Evolutionary conservation across 202 grass and related monocot genomes (phyloP).

Genomic region (Carex arenaria): DNA sequence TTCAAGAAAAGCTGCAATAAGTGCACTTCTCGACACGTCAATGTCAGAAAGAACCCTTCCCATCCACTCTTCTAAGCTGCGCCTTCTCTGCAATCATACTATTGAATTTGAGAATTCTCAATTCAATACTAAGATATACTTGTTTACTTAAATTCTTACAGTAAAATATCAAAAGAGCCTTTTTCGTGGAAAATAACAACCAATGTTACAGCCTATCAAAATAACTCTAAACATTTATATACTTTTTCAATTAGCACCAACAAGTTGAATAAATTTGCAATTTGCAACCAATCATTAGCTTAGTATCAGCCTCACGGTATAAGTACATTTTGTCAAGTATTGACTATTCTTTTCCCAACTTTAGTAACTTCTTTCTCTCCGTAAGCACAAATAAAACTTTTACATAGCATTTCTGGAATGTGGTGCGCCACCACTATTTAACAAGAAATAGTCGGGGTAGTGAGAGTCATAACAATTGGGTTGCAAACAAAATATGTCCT

Average conservation of each 20-base stretch:
- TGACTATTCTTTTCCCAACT: not conserved
- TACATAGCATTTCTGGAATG: not conserved
- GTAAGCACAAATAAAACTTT: conserved; percentile 21
- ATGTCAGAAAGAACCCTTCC: conserved; percentile 94
- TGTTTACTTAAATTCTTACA: not conserved
- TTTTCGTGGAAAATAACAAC: not conserved
- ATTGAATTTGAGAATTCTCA: conserved; percentile 40
- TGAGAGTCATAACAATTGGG: no score
- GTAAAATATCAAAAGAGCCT: not conserved
- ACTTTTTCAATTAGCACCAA: not conserved
- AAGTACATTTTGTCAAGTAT: not conserved
- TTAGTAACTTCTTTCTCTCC: not conserved
- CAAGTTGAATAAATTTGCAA: not conserved
- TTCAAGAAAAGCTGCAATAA: conserved; percentile 88
- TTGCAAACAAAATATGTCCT: no score
- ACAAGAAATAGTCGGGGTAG: no score
- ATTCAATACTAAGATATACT: conserved; percentile 8
- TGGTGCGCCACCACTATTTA: no score
- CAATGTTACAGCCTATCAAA: not conserved
- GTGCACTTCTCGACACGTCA: conserved; percentile 92
- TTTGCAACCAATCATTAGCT: not conserved
- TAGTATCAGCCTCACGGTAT: not conserved
- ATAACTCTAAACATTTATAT: not conserved
- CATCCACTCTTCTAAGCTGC: conserved; percentile 87
- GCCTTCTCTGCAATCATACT: conserved; percentile 75